Evolutionary conservation across 2,329 filamentous ascomycete species (phyloP), one percentile per base, ranked within the genome.

Genomic region (Trichoderma polysporum): DNA sequence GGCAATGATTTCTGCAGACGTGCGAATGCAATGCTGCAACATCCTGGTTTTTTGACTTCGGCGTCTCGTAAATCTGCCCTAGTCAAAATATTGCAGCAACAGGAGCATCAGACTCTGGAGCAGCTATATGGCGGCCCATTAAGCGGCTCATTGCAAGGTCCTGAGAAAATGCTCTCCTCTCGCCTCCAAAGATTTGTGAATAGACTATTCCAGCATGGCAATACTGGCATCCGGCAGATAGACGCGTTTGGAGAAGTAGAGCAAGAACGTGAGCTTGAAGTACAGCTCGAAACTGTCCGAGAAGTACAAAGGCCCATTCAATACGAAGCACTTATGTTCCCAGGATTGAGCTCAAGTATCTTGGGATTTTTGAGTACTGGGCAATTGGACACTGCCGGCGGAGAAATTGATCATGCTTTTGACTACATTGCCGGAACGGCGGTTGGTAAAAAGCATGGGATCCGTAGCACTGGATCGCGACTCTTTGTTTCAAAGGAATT

Each of bases 1-100:
- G 88, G 88, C 0, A 74, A 78, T 0, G 86, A 90, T 68, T 91
- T 86, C 68, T 87, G 87, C 67, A 80, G 81, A 0, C 83, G 88
- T 1, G 81, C 77, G 0, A 80, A 90, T 59, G 85, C 86, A 0
- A 73, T 77, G 0, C 71, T 78, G 25, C 75, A 80, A 1, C 74
- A 86, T 67, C 73, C 79, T 0, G 70, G 82, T 0, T 84, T 81
- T 17, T 70, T 86, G 0, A 66, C 68, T 0, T 73, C 82, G 2
- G 15, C 62, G 0, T 17, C 71, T 0, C 75, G 83, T 0, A 79
- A 79, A 0, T 67, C 74, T 0, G 70, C 70, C 13, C 61, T 72
- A 5, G 1, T 87, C 0, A 25, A 68, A 5, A 41, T 65, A 4
- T 67, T 75, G 19, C 67, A 78, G 13, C 82, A 86, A 41, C 77